phyloP scores from a whole-genome alignment of 352 stramenopile genomes.

The Phytophthora quininea region DNA sequence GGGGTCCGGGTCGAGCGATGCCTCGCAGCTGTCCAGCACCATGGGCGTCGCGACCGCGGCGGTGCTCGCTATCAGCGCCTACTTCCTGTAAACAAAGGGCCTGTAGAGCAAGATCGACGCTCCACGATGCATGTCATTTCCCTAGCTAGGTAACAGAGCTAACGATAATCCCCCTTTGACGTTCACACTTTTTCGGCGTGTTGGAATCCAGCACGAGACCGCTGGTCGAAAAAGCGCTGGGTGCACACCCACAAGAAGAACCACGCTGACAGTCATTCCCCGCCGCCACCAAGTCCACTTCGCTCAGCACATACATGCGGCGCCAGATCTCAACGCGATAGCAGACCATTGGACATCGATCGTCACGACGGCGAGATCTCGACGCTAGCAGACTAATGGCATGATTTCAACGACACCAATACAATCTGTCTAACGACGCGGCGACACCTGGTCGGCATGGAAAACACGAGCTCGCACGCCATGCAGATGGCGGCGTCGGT shows the following conservation, averaged over 20 bases:
- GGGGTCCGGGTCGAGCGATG: slow-evolving; percentile 16
- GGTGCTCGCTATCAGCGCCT: slow-evolving; percentile 25
- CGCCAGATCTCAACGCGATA: not conserved
- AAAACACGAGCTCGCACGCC: slow-evolving; percentile 16
- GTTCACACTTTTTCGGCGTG: not conserved
- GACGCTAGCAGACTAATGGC: not conserved
- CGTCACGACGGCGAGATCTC: not conserved
- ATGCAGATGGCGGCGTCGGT: slow-evolving; percentile 12
- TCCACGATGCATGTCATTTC: slow-evolving; percentile 18
- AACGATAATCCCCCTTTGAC: not conserved
- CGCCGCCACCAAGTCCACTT: no score
- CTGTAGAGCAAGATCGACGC: not conserved
- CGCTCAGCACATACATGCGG: not conserved
- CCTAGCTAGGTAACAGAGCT: slow-evolving; percentile 17
- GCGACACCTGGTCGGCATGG: slow-evolving; percentile 17
- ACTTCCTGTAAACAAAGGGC: slow-evolving; percentile 28
- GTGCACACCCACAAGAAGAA: not conserved
- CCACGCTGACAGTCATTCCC: no score
- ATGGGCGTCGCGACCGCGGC: slow-evolving; percentile 23
- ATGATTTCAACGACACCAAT: slow-evolving; percentile 10
- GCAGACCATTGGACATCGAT: not conserved
- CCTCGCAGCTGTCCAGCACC: slow-evolving; percentile 13
- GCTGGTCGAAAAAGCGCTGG: not conserved
- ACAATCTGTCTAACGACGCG: slow-evolving; percentile 13
- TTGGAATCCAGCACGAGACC: not conserved